Conservation (phyloP, 768 basidiomycete species). For the Suillus weaverae region DNA sequence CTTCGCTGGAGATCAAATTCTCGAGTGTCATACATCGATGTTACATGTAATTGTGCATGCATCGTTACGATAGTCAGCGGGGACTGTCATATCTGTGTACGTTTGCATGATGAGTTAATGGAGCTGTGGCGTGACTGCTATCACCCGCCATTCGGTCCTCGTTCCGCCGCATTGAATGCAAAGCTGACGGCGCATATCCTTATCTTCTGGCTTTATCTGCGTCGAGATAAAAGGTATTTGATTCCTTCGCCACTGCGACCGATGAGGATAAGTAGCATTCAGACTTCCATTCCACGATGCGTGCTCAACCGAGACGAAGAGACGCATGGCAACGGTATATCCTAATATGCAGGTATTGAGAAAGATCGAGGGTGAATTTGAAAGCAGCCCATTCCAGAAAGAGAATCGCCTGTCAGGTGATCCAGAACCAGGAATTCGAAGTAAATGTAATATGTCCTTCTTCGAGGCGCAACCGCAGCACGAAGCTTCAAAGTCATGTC, state of each 20-base stretch:
- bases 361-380: not conserved
- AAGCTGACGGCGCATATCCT: not conserved
- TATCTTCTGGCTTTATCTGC: constrained; percentile 3
- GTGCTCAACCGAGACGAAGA: not conserved
- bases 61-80: not conserved
- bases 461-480: not conserved
- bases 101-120: not conserved
- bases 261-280: not conserved
- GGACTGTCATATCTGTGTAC: not conserved
- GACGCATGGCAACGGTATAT: not conserved
- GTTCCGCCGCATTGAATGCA: not conserved
- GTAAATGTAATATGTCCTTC: not conserved
- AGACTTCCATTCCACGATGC: not conserved
- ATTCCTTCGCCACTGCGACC: not conserved
- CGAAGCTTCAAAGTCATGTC: not conserved
- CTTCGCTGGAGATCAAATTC: not conserved
- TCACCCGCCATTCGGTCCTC: not conserved
- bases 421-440: not conserved
- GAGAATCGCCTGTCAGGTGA: not conserved
- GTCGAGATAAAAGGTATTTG: not conserved
- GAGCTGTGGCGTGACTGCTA: not conserved
- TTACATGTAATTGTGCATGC: not conserved
- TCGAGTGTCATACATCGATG: not conserved
- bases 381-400: not conserved
- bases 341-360: not conserved